Evolutionary conservation across 2,329 filamentous ascomycete species (phyloP).

Genomic region (Penicillium italicum): DNA sequence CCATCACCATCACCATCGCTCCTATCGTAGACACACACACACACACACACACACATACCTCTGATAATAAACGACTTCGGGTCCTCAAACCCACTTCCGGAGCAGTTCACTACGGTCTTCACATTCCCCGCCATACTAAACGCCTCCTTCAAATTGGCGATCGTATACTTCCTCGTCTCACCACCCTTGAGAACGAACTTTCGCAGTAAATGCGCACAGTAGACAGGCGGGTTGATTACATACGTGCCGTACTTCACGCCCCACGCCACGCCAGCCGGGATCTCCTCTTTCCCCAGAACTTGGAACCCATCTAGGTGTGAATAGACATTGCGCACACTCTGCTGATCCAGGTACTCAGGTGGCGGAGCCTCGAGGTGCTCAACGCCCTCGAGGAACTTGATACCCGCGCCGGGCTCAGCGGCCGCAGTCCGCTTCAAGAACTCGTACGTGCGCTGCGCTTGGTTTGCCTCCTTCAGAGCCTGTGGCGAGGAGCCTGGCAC

Average conservation of each 20-base stretch:
- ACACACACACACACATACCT: constrained; percentile 31
- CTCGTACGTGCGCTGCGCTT: constrained; percentile 40
- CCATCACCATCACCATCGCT: background rate
- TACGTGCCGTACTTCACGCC: constrained; percentile 43
- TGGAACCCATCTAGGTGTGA: constrained; percentile 37
- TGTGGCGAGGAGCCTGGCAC: constrained; percentile 41
- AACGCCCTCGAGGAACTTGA: constrained; percentile 38
- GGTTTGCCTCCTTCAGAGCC: constrained; percentile 33
- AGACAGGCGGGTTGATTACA: constrained; percentile 44
- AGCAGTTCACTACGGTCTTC: constrained; percentile 45
- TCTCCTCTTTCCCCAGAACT: constrained; percentile 26
- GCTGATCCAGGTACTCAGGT: constrained; percentile 32
- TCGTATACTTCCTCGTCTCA: constrained; percentile 25
- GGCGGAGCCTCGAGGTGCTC: constrained; percentile 44
- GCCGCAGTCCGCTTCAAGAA: constrained; percentile 37
- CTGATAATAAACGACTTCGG: constrained; percentile 44
- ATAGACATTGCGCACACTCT: constrained; percentile 30
- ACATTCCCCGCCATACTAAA: constrained; percentile 37
- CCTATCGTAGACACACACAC: constrained; percentile 1
- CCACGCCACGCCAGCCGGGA: constrained; percentile 39
- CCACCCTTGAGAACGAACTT: constrained; percentile 42
- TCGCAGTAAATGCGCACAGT: constrained; percentile 41
- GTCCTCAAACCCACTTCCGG: constrained; percentile 44
- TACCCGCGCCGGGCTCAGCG: constrained; percentile 36
- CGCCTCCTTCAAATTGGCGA: constrained; percentile 34